Percentiles rank a stretch among this genome's conserved stretches.
phyloP scores from a whole-genome alignment of 768 basidiomycete genomes.

The Kwoniella dendrophila region DNA sequence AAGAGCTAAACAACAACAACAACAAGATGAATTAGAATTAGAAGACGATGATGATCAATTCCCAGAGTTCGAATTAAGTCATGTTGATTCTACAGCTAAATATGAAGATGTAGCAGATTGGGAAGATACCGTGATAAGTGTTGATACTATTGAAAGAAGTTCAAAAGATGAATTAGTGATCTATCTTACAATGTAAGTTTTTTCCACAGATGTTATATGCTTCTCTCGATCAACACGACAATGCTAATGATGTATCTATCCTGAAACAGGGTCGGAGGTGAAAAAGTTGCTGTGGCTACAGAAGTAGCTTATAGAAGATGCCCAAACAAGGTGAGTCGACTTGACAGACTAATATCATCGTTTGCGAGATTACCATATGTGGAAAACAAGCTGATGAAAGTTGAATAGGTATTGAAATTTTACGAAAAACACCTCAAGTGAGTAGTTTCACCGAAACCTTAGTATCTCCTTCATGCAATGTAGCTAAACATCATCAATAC shows the following conservation, averaged over 20 bases:
- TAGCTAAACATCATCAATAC: neutral
- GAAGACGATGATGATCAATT: constrained; percentile 29
- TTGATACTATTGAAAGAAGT: constrained; percentile 51
- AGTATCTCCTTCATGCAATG: neutral
- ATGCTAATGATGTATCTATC: neutral
- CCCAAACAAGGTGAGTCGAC: constrained; percentile 47
- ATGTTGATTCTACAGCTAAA: constrained; percentile 41
- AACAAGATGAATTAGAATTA: too few species aligned
- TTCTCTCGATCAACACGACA: neutral
- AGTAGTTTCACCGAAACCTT: neutral
- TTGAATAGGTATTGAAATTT: constrained; percentile 47
- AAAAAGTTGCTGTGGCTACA: constrained; percentile 34
- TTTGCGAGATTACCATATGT: too few species aligned
- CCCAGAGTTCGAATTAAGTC: constrained; percentile 30
- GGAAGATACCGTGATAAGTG: constrained; percentile 45
- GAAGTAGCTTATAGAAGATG: constrained; percentile 46
- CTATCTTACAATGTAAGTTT: constrained; percentile 51
- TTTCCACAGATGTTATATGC: too few species aligned
- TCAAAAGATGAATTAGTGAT: constrained; percentile 35
- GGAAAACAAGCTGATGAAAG: neutral
- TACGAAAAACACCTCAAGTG: constrained; percentile 54
- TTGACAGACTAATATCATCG: too few species aligned
- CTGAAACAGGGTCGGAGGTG: constrained; percentile 42
- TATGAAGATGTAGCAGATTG: constrained; percentile 48
- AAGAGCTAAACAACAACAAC: constrained; percentile 6